A percentile compares a stretch with the other conserved stretches of the same genome.
Evolutionary conservation across 257 asterid genomes (phyloP).

Genomic region (Fraxinus pennsylvanica): DNA sequence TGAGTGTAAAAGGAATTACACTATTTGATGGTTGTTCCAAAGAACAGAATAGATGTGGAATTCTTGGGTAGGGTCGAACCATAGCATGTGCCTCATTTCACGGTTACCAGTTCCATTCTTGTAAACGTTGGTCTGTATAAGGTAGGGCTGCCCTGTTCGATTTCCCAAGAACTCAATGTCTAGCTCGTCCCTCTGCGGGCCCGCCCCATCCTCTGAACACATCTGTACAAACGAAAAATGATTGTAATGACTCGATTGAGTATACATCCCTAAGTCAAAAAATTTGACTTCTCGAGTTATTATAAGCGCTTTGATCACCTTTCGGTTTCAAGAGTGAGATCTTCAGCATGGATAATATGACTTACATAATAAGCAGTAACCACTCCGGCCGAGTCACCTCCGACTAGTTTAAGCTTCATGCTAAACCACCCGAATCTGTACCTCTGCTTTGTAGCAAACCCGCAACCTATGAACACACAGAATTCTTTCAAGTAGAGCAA

Average conservation of each 20-base stretch:
- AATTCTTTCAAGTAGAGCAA: neutral
- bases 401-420: conserved; percentile 85
- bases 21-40: conserved; percentile 67
- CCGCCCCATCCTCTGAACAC: conserved; percentile 79
- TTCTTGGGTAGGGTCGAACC: conserved; percentile 93
- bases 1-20: neutral
- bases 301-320: no score
- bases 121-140: conserved; percentile 84
- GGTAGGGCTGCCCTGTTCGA: conserved; percentile 80
- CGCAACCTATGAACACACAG: conserved; percentile 56
- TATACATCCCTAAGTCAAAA: neutral
- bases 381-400: conserved; percentile 96
- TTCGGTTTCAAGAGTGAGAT: neutral
- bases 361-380: conserved; percentile 95
- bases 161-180: conserved; percentile 97
- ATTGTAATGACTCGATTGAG: neutral
- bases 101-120: conserved; percentile 89
- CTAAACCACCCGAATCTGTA: conserved; percentile 98
- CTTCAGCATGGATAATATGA: neutral
- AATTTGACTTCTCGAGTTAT: neutral
- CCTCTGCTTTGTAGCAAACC: conserved; percentile 72
- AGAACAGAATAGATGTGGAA: conserved; percentile 77
- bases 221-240: conserved; percentile 43
- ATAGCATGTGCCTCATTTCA: conserved; percentile 85
- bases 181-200: conserved; percentile 88